Evolutionary conservation across 306 rosid genomes (phyloP), one percentile per base, ranked within the genome.

Genomic region (Psophocarpus tetragonolobus): DNA sequence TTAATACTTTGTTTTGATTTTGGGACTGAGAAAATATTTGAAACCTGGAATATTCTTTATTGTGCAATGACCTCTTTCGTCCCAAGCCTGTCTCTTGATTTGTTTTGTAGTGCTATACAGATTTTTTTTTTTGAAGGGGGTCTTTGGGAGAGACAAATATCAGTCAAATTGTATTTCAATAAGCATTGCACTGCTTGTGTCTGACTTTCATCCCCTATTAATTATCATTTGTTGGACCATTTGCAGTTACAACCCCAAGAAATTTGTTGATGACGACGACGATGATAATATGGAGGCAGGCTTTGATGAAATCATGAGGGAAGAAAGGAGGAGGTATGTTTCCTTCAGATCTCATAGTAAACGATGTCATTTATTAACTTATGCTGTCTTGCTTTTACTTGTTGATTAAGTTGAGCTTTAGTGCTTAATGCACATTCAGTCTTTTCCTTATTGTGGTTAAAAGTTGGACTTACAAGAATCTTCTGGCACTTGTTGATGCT

Each of bases 231-330:
- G 50, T 41, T 60, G 54, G 17, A 48, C 32, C 14, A 8, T 81
- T 71, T 85, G 82, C 87, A 93, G 98, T 29, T 89, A 89, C 75
- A 85, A 90, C 76, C 96, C 94, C 24, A 45, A 17, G 26, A 82
- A 27, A 47, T 90, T 39, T 75, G 82, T 78, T 0, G 88, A 72
- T 10, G 84, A 82, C 0, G 90, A 89, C 8, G 97, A 90, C 0
- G 97, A 90, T 45, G 82, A 74, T 53, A 82, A 91, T 58, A 93
- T 91, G 98, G 98, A 93, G 73, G 98, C 97, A 38, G 86, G 82
- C 80, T 93, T 81, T 24, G 90, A 90, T 0, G 97, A 91, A 61
- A 93, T 93, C 48, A 38, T 85, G 93, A 82, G 9, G 85, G 98
- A 91, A 79, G 97, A 93, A 85, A 54, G 33, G 8, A 80, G 81